Percentiles rank a stretch among this genome's conserved stretches.
Evolutionary conservation across 371 early-diverging fungal genomes (phyloP).

Genomic region (Encephalitozoon intestinalis): DNA sequence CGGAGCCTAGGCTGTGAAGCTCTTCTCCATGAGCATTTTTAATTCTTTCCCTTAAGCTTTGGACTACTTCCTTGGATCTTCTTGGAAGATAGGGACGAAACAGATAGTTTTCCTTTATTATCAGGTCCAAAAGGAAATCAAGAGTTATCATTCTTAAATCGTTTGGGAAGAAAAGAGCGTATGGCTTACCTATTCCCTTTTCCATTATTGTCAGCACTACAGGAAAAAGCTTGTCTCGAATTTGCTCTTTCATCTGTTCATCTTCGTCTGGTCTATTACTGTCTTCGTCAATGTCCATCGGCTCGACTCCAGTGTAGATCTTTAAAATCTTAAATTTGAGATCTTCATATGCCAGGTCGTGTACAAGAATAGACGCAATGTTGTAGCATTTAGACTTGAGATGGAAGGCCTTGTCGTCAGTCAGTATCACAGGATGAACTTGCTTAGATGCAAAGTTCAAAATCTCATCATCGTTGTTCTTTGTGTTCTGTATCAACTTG

Average conservation of each 20-base stretch:
- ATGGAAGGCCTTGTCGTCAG: constrained; percentile 28
- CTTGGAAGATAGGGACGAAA: neutral
- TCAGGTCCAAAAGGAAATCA: neutral
- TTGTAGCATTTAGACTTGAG: constrained; percentile 37
- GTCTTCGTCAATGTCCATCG: constrained; percentile 19
- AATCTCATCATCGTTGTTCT: constrained; percentile 47
- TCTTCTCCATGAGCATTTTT: neutral
- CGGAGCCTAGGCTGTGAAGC: neutral
- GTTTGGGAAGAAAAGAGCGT: neutral
- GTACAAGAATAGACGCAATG: constrained; percentile 20
- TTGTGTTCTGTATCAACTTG: neutral
- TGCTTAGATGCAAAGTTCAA: constrained; percentile 17
- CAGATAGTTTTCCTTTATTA: constrained; percentile 3
- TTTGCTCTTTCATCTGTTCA: neutral
- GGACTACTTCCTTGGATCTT: neutral
- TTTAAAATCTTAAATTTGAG: constrained; percentile 5
- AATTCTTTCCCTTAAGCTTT: neutral
- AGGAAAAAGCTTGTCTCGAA: constrained; percentile 3
- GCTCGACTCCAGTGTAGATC: constrained; percentile 13
- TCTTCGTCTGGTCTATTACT: neutral
- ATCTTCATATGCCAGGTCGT: neutral
- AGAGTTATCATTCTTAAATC: neutral
- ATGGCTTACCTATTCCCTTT: neutral
- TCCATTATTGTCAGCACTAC: neutral
- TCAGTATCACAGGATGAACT: constrained; percentile 39